Percentiles rank a stretch among this genome's conserved stretches.
These are phyloP conservation scores for Deuterostichococcus epilithicus DNA, from an alignment of 139 green algal genomes.

Conservation along the genomic window DNA sequence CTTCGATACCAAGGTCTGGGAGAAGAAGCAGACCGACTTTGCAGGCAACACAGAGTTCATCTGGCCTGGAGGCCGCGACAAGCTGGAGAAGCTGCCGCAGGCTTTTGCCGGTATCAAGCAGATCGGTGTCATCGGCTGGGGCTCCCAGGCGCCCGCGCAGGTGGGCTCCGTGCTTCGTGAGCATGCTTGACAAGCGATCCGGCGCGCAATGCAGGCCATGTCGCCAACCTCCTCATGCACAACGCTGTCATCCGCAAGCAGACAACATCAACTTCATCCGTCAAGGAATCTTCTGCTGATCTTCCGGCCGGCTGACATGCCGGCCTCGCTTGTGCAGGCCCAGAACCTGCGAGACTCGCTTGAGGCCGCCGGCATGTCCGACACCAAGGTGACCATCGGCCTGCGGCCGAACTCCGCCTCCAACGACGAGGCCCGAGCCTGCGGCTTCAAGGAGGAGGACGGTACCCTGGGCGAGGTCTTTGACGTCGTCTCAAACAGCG, in stretches of 20 bases:
- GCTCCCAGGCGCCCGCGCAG: conserved; percentile 82
- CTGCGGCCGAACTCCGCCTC: conserved; percentile 80
- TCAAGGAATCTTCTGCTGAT: no score
- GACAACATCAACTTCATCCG: no score
- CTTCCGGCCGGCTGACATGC: no score
- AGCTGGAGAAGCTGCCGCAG: conserved; percentile 79
- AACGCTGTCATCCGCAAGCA: no score
- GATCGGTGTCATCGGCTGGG: conserved; percentile 97
- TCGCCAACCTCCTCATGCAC: no score
- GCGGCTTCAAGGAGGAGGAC: conserved; percentile 84
- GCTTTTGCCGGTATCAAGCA: conserved; percentile 84
- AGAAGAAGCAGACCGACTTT: conserved; percentile 75
- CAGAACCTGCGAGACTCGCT: conserved; percentile 96
- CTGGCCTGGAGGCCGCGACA: conserved; percentile 88
- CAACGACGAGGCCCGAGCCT: conserved; percentile 75
- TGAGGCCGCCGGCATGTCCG: conserved; percentile 69
- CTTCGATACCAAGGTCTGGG: conserved; percentile 81
- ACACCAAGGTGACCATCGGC: conserved; percentile 90
- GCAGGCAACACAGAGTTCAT: conserved; percentile 89
- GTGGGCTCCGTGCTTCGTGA: not conserved
- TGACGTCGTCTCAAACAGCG: conserved; percentile 80
- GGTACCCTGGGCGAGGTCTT: conserved; percentile 96
- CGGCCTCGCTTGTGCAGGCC: conserved; percentile 62
- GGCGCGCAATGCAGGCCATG: no score
- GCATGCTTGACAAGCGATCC: not conserved